These are phyloP conservation scores for Anaeromyces robustus DNA, from an alignment of 192 early-diverging fungal species.

Conservation along the genomic window DNA sequence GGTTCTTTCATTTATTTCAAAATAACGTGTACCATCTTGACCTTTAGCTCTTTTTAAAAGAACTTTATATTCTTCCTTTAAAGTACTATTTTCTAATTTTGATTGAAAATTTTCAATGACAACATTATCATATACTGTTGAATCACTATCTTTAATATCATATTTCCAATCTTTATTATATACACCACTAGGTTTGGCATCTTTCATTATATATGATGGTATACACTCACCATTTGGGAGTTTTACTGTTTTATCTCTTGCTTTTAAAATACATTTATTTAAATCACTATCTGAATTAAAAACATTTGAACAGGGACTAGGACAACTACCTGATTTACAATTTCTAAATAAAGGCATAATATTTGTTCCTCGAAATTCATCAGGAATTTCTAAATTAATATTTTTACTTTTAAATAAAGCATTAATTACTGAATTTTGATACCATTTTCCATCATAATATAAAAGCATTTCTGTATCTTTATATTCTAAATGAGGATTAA, in stretches of 20 bases:
- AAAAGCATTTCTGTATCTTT: neutral
- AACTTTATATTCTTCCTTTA: too few species aligned
- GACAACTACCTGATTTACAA: neutral
- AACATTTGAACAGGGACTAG: neutral
- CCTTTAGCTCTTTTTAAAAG: neutral
- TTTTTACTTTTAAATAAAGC: neutral
- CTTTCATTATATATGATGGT: neutral
- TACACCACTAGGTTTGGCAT: neutral
- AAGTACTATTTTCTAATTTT: too few species aligned
- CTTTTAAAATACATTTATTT: neutral
- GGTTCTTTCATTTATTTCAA: neutral
- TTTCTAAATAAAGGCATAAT: neutral
- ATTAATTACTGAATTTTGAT: slow-evolving; percentile 12
- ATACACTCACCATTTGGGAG: neutral
- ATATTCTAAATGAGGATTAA: neutral
- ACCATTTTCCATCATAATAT: slow-evolving; percentile 5
- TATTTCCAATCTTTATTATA: too few species aligned
- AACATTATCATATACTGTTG: too few species aligned
- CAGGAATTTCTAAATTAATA: neutral
- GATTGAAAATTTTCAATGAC: slow-evolving; percentile 1
- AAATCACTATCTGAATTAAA: neutral
- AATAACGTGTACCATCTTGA: neutral
- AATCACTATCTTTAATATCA: too few species aligned
- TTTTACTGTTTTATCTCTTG: neutral
- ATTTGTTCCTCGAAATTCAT: neutral